Evolutionary conservation across 2,329 filamentous ascomycete species (phyloP).

Genomic region (Sclerotinia nivalis): DNA sequence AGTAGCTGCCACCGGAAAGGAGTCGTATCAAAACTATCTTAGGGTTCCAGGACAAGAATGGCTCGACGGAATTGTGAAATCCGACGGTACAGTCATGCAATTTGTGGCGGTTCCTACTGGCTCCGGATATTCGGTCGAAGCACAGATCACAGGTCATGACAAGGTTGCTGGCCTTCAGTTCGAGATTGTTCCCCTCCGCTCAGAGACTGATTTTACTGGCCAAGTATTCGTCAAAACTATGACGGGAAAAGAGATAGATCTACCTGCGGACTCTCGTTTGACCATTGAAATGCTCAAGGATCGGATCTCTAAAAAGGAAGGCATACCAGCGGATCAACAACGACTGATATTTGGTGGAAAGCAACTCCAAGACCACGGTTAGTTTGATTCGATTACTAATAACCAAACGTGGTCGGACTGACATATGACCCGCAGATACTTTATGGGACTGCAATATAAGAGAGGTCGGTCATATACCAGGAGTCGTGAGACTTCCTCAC

Average conservation of each 20-base stretch:
- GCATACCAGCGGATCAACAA: not conserved
- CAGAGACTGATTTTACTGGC: not conserved
- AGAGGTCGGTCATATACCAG: not conserved
- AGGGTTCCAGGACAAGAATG: slow-evolving; percentile 20
- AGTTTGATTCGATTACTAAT: not conserved
- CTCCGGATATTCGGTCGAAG: slow-evolving; percentile 24
- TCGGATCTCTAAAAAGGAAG: not conserved
- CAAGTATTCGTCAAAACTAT: not conserved
- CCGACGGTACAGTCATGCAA: slow-evolving; percentile 26
- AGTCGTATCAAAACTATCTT: slow-evolving; percentile 44
- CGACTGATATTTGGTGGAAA: not conserved
- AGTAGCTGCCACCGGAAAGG: not conserved
- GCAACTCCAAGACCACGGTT: not conserved
- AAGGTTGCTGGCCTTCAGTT: slow-evolving; percentile 19
- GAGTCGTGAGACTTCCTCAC: not conserved
- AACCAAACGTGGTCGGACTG: not conserved
- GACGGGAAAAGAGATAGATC: not conserved
- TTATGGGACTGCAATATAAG: not conserved
- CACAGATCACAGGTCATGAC: slow-evolving; percentile 19
- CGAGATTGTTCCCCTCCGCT: slow-evolving; percentile 14
- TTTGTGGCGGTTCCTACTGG: slow-evolving; percentile 19
- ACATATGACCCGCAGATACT: not conserved
- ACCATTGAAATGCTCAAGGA: not conserved
- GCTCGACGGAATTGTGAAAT: slow-evolving; percentile 25
- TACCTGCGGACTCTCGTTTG: not conserved